These are phyloP conservation scores for Aspergillus carlsbadensis DNA, from an alignment of 495 filamentous ascomycete genomes.

Conservation along the genomic window DNA sequence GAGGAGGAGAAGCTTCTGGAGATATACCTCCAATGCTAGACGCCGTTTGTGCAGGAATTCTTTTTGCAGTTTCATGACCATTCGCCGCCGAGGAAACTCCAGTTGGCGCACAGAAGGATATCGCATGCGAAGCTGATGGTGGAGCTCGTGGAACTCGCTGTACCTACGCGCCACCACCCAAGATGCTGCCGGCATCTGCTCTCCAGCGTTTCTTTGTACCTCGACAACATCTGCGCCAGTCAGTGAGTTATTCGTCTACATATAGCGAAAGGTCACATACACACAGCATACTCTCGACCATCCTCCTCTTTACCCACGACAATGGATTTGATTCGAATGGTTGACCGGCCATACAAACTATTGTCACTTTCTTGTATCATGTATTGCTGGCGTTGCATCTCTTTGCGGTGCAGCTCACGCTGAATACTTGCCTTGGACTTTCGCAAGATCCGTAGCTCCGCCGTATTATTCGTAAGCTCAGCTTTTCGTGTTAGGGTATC, in stretches of 20 bases:
- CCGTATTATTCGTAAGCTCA: slow-evolving; percentile 93
- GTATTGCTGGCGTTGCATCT: slow-evolving; percentile 95
- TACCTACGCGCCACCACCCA: slow-evolving; percentile 83
- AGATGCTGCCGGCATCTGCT: slow-evolving; percentile 81
- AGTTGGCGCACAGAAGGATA: slow-evolving; percentile 85
- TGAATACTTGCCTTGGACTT: slow-evolving; percentile 94
- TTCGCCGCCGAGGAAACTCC: slow-evolving; percentile 86
- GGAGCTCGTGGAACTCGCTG: slow-evolving; percentile 94
- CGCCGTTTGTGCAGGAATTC: slow-evolving; percentile 92
- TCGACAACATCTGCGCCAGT: slow-evolving; percentile 69
- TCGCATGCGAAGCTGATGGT: slow-evolving; percentile 78
- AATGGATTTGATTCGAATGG: slow-evolving; percentile 83
- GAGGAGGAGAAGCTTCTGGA: slow-evolving; percentile 77
- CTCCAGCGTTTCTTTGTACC: slow-evolving; percentile 83
- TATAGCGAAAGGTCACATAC: slow-evolving; percentile 36
- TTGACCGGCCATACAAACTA: slow-evolving; percentile 89
- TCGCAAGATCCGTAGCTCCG: slow-evolving; percentile 85
- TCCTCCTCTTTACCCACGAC: slow-evolving; percentile 90
- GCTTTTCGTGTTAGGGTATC: slow-evolving; percentile 92
- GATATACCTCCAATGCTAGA: slow-evolving; percentile 77
- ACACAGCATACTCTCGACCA: slow-evolving; percentile 89
- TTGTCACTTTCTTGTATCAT: slow-evolving; percentile 98
- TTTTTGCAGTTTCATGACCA: slow-evolving; percentile 94
- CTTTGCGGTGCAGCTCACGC: slow-evolving; percentile 88
- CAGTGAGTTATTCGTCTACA: slow-evolving; percentile 1